Evolutionary conservation across 495 filamentous ascomycete species (phyloP), one percentile per base, ranked within the genome.

Genomic region (Massariosphaeria phaeospora): DNA sequence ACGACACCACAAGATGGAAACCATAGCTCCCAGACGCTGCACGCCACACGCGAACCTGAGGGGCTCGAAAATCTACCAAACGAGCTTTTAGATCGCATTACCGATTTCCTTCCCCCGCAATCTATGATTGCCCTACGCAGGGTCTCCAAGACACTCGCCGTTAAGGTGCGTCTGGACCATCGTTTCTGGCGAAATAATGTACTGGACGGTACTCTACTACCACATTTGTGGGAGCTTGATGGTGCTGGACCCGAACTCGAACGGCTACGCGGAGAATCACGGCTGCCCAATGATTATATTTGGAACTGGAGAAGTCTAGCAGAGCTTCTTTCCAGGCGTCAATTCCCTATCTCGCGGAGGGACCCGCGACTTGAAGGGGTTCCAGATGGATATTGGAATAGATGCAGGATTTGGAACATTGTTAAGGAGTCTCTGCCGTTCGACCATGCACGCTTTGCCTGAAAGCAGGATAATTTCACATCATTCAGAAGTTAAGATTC

Each of bases 361-460:
- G 49, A 52, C 18, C 15, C 23, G 8, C 11, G 25, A 12, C 20
- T 21, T n/a, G 38, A 29, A 21, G 49, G 29, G 17, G 21, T 53
- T 5, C 49, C 49, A 4, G 8, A 17, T 17, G 49, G 49, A 12
- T 43, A 39, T 18, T 53, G 49, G 49, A 53, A 53, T 39, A 30
- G 49, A 25, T 53, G 38, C 39, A 11, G 49, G 17, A 53, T 53
- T 20, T 53, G 49, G 49, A 43, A 34, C n/a, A 43, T 53, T 20
- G 15, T 53, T 33, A 9, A 43, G 15, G 49, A 43, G 8, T 20
- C 17, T 10, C 7, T 10, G n/a, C n/a, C 36, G 18, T 40, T 33
- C 30, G 30, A 8, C 30, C 30, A n/a, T n/a, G n/a, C n/a, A n/a
- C n/a, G 30, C 30, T 8, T n/a, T 33, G 8, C 30, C 30, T 8